Conservation (phyloP, 768 basidiomycete genomes). For the Cystobasidium tubakii region DNA sequence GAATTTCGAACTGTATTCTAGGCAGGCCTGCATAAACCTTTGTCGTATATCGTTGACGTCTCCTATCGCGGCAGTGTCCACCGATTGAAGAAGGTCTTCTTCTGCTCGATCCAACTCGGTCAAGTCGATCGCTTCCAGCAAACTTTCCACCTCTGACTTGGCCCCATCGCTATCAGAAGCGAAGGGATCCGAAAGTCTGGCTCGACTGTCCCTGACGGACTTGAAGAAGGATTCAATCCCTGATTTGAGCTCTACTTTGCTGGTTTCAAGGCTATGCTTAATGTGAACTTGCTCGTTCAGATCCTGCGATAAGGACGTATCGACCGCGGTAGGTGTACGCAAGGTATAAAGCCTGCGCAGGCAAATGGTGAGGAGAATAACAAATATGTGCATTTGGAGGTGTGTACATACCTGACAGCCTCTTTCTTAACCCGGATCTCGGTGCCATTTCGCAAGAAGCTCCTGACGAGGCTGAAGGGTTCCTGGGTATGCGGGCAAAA, state of each 20-base stretch:
- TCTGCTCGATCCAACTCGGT: neutral
- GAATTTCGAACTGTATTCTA: neutral
- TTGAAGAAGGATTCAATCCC: neutral
- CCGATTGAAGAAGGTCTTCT: neutral
- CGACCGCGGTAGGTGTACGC: neutral
- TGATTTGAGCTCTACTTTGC: neutral
- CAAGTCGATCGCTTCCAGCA: neutral
- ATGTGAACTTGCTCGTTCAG: neutral
- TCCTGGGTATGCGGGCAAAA: slow-evolving; percentile 38
- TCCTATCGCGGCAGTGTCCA: neutral
- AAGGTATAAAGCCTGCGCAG: neutral
- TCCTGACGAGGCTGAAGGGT: slow-evolving; percentile 28
- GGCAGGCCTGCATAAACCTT: neutral
- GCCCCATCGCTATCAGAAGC: neutral
- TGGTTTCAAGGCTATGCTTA: neutral
- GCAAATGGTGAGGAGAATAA: too few relatives aligned
- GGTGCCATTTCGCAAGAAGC: neutral
- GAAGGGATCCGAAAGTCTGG: slow-evolving; percentile 3
- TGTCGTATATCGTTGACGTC: neutral
- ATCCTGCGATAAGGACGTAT: neutral
- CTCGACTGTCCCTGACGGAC: neutral
- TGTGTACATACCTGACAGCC: slow-evolving; percentile 28
- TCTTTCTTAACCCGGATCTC: neutral
- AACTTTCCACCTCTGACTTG: neutral
- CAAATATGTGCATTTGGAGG: too few relatives aligned